Base-by-base conservation (phyloP, 345 rosid species). In the Barbarea vulgaris region DNA sequence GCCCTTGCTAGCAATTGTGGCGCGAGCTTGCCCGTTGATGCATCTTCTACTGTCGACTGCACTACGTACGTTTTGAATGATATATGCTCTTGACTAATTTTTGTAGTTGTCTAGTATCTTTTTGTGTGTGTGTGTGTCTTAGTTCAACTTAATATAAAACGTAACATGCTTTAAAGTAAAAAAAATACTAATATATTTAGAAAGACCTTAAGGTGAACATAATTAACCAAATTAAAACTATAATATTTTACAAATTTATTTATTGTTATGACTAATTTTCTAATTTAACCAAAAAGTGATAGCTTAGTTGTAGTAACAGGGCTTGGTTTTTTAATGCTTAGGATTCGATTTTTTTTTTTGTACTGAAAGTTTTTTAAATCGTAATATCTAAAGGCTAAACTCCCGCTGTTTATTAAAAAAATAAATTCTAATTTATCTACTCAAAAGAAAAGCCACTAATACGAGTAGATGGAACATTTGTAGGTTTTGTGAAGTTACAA, bases 21-120 rank as follows among this genome's bases (percentile, higher is more conserved):
- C 9, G 85, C 87, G 77, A 83, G 28, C 41, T 68, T 86, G 71
- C 82, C 91, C 0, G 82, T 83, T 60, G 28, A 84, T 22, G 67
- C 87, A 56, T 82, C 95, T 18, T 60, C 95, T 17, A 85, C 76
- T 48, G 79, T 84, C 14, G 97, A 91, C 69, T 91, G 97, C 52
- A 86, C 83, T 64, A 87, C 83, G 91, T 89, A 64, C 19, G 76
- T 81, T 63, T 62, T 41, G 14, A 41, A 24, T 62, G 17, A 68
- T 48, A 68, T 48, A 75, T 36, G 6, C 30, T 54, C 30, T 44
- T 31, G 2, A 15, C 78, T 55, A 2, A 55, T 53, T 36, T 36
- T 31, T 53, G n/a, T 67, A 37, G 17, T 51, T 72, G 15, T 18
- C 41, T 62, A 59, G 47, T 72, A 25, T 34, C 31, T 17, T n/a